Base-by-base conservation (phyloP, 768 basidiomycete genomes). In the Mycena crocata region DNA sequence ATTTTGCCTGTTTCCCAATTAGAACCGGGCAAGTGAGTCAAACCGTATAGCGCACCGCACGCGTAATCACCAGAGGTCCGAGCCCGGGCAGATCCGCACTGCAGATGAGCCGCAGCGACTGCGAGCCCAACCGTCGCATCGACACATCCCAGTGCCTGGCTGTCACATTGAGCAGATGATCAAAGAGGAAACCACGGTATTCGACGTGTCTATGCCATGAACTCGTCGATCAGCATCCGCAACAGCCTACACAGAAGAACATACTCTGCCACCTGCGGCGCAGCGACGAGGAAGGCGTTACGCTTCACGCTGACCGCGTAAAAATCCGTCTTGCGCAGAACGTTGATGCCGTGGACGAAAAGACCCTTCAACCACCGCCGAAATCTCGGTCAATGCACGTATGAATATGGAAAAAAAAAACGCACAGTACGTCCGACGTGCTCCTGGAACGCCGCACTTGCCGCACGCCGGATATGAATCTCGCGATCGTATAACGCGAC, bases 371-470 rank as follows among this genome's bases (percentile, higher is more conserved):
- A 55, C 67, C 57, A 62, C 6, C 19, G 24, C 9, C 28, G 48
- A 45, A 51, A 13, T 50, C 42, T 9, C 51, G 37, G 45, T 55
- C 21, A 44, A n/a, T n/a, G n/a, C n/a, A n/a, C n/a, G n/a, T n/a
- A n/a, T n/a, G n/a, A 42, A 51, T 57, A 57, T 44, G 48, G 7
- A 57, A 52, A 54, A 56, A 34, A 14, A 57, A 50, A 30, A 78
- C 90, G 77, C 74, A 98, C 97, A 81, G 92, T 92, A 75, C 98
- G 84, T 15, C 98, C 98, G 40, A 98, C 98, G 73, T 92, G 91
- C 80, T 99, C 98, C 79, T 99, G 98, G 76, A 94, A 99, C 15
- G 96, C 94, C 21, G 98, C 98, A 77, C 97, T 99, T 15, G 96
- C 96, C 17, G 98, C 97, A 70, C 98, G 83, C 28, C 98, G 87